phyloP scores from a whole-genome alignment of 192 early-diverging fungal genomes.

The Coemansia sp. region DNA sequence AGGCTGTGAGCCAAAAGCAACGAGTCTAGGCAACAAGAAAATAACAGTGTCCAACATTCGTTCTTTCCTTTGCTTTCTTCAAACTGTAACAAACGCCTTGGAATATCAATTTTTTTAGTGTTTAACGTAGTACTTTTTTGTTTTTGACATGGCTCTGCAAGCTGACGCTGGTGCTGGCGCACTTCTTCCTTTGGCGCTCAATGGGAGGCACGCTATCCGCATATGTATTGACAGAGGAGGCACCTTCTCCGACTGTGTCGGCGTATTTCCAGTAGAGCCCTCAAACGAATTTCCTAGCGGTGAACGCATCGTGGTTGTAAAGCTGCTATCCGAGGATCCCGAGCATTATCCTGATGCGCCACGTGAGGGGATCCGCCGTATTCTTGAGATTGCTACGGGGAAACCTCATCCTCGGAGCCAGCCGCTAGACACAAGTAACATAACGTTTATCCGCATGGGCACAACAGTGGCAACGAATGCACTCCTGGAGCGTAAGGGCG shows the following conservation, averaged over 20 bases:
- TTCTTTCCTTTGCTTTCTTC: too few relatives aligned
- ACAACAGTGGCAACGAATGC: constrained; percentile 98
- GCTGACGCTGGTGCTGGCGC: not conserved
- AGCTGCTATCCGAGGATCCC: constrained; percentile 91
- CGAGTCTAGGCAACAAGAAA: too few relatives aligned
- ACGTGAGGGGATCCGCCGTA: constrained; percentile 88
- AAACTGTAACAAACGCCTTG: too few relatives aligned
- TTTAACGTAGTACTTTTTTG: not conserved
- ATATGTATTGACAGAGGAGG: constrained; percentile 90
- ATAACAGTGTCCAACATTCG: too few relatives aligned
- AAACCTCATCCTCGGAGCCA: constrained; percentile 63
- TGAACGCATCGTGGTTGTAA: constrained; percentile 72
- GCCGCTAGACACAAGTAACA: constrained; percentile 69
- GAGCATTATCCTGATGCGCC: constrained; percentile 89
- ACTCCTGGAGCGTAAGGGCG: constrained; percentile 82
- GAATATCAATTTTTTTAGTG: too few relatives aligned
- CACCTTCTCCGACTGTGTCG: constrained; percentile 96
- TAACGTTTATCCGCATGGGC: constrained; percentile 90
- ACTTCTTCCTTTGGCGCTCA: constrained; percentile 9
- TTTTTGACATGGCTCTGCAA: not conserved
- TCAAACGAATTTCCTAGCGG: constrained; percentile 32
- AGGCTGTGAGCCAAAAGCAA: too few relatives aligned
- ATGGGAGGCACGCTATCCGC: constrained; percentile 27
- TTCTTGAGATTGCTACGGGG: constrained; percentile 80
- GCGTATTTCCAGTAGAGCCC: constrained; percentile 62